A percentile compares a stretch with the other conserved stretches of the same genome.
phyloP scores from a whole-genome alignment of 495 filamentous ascomycete species.

The Beverwykella pulmonaria region DNA sequence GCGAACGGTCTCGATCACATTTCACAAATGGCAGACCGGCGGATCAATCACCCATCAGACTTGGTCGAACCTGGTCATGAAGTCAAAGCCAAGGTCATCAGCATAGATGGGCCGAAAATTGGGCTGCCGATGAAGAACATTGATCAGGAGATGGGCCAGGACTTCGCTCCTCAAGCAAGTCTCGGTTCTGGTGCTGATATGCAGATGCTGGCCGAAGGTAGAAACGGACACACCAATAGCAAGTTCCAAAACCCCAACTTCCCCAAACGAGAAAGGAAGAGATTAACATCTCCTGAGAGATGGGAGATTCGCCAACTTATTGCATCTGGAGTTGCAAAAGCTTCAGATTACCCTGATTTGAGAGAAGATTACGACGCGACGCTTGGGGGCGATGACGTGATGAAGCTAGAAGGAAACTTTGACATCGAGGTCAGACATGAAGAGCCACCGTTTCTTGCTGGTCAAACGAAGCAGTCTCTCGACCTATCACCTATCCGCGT shows the following conservation, averaged over 20 bases:
- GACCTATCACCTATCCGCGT: neutral
- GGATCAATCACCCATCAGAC: neutral
- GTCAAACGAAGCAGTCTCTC: neutral
- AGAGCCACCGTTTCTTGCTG: neutral
- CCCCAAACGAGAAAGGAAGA: neutral
- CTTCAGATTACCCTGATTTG: neutral
- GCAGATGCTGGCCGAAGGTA: neutral
- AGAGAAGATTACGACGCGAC: neutral
- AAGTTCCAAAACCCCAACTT: neutral
- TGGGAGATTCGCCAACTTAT: constrained; percentile 1
- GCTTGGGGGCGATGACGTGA: neutral
- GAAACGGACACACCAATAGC: neutral
- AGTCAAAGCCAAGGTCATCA: neutral
- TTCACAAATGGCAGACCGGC: constrained; percentile 1
- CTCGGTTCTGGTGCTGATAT: neutral
- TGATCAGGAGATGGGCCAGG: neutral
- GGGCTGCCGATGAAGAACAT: neutral
- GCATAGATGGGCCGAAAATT: neutral
- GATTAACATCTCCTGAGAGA: neutral
- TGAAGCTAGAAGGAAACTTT: neutral
- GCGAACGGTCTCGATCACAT: neutral
- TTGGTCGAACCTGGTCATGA: neutral
- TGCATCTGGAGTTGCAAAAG: neutral
- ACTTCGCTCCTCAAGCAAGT: neutral
- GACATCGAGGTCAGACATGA: constrained; percentile 1